Evolutionary conservation across 352 stramenopile genomes (phyloP).

Genomic region (Phytophthora pinifolia): DNA sequence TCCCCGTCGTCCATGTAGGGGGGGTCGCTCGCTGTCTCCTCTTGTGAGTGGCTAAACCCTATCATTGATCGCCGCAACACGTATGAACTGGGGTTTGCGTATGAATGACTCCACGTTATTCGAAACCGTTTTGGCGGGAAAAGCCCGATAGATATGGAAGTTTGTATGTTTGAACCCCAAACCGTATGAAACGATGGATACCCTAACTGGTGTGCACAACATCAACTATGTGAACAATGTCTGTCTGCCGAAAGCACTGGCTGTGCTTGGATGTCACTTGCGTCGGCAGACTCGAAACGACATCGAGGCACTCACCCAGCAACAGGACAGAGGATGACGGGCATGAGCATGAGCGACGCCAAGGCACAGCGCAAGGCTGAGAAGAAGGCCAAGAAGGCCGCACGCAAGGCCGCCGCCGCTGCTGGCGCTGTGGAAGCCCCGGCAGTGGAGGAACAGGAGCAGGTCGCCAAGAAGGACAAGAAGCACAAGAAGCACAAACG

Average conservation of each 20-base stretch:
- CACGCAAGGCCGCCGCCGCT: constrained; percentile 32
- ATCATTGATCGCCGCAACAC: not conserved
- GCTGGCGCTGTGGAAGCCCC: constrained; percentile 5
- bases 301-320: not conserved
- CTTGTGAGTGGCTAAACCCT: not conserved
- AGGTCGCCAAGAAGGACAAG: constrained; percentile 29
- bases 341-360: constrained; percentile 31
- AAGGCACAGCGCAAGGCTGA: constrained; percentile 49
- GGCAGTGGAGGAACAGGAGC: constrained; percentile 1
- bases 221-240: too few relatives aligned
- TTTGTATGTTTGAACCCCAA: too few relatives aligned
- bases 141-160: too few relatives aligned
- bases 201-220: not conserved
- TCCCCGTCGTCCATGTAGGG: constrained; percentile 9
- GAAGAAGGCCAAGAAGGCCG: constrained; percentile 47
- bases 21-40: too few relatives aligned
- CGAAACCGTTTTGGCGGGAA: too few relatives aligned
- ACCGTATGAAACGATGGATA: too few relatives aligned
- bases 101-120: too few relatives aligned
- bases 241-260: constrained; percentile 19
- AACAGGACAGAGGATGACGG: constrained; percentile 30
- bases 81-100: too few relatives aligned
- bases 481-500: constrained; percentile 34
- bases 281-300: constrained; percentile 23
- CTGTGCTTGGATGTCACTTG: constrained; percentile 26